These are phyloP conservation scores for Gossypium herbaceum DNA, from an alignment of 345 rosid species.

Conservation along the genomic window DNA sequence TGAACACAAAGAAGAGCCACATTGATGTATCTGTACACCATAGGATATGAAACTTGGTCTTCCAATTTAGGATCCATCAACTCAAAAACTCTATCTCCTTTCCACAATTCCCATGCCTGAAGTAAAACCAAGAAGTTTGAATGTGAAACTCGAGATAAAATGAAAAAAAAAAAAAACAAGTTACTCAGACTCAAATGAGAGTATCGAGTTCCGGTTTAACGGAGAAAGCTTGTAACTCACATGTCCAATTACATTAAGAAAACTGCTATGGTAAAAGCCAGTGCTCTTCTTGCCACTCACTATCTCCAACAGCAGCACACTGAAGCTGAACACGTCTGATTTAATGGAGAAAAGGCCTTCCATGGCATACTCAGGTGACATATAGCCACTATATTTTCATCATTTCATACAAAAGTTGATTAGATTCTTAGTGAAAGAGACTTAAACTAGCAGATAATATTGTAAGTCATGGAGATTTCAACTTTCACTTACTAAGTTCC, in stretches of 20 bases:
- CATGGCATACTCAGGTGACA: constrained; percentile 13
- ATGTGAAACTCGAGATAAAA: neutral
- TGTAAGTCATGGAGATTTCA: neutral
- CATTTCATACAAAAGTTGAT: neutral
- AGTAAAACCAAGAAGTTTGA: neutral
- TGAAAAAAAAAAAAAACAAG: neutral
- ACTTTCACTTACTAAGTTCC: constrained; percentile 13
- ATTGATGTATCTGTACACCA: constrained; percentile 8
- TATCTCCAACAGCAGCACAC: constrained; percentile 13
- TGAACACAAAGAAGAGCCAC: constrained; percentile 21
- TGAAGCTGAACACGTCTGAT: constrained; percentile 15
- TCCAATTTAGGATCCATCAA: constrained; percentile 9
- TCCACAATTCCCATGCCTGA: constrained; percentile 7
- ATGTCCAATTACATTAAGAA: constrained; percentile 12
- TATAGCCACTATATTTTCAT: constrained; percentile 7
- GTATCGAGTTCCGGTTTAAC: rapidly evolving
- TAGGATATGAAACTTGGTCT: neutral
- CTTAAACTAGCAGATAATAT: neutral
- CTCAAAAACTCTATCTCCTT: neutral
- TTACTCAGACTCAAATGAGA: no score
- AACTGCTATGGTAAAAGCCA: constrained; percentile 1
- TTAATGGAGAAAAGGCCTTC: constrained; percentile 13
- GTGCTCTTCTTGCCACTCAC: constrained; percentile 7
- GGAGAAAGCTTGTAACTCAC: neutral
- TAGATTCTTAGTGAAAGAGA: neutral